Base-by-base conservation (phyloP, 306 rosid genomes). In the Gleditsia sinensis region DNA sequence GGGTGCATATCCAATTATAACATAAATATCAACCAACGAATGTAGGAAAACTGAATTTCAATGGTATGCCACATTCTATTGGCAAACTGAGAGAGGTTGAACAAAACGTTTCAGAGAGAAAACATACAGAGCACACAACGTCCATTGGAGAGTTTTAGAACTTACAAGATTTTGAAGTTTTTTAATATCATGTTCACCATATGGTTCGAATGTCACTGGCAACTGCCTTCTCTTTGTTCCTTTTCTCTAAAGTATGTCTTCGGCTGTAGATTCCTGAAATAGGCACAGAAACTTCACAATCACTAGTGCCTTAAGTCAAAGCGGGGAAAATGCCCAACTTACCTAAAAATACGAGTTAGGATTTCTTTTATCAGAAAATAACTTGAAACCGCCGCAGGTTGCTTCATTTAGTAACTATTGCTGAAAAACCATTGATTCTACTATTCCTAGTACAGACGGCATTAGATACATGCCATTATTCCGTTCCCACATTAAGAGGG, bases 161-260 rank as follows among this genome's bases (percentile, higher is more conserved):
- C 53, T 65, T 30, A 3, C 32, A 69, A 62, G 33, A 24, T n/a
- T n/a, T 32, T 33, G 51, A 46, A 28, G 37, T 19, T 68, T 21
- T 32, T 11, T 17, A 4, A 16, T 24, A 74, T 23, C 40, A 1
- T 25, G 20, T 34, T 58, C 27, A 54, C 76, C 40, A 24, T 7
- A 64, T 20, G 36, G 4, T 48, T 66, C 39, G 3, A 67, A 32
- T 28, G 20, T 63, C 13, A n/a, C 55, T 76, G 23, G 4, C 56
- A 45, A 78, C 69, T 19, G 43, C 86, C 84, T 62, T 84, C 80
- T 74, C 91, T 42, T 46, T 74, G 70, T 58, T 73, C 64, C 79
- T 76, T 85, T 80, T 79, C 16, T 54, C 59, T 7, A 86, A 37
- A 76, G 49, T 46, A 21, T 24, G 21, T 62, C 86, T 83, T 23